Conservation (phyloP, 129 eudicot genomes). For the Oenanthe sinensis region DNA sequence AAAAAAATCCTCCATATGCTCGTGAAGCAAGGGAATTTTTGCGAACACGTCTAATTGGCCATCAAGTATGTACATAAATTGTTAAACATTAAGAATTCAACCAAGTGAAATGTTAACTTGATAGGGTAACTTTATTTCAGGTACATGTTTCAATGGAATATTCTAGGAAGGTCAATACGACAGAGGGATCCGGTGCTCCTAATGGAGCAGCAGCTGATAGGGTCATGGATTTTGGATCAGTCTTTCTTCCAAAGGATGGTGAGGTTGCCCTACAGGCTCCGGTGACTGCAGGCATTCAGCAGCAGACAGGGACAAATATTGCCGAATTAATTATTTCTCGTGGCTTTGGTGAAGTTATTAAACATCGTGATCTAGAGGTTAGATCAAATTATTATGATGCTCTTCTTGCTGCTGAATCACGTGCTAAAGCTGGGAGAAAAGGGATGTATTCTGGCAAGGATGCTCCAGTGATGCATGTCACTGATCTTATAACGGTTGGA, state of each 20-base stretch:
- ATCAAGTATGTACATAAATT: not conserved
- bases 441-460: slow-evolving; percentile 74
- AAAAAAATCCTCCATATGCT: slow-evolving; percentile 66
- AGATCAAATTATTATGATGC: slow-evolving; percentile 83
- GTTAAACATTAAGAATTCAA: too few species aligned
- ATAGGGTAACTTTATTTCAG: slow-evolving; percentile 24
- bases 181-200: slow-evolving; percentile 49
- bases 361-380: slow-evolving; percentile 88
- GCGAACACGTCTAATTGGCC: slow-evolving; percentile 22
- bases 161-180: slow-evolving; percentile 67
- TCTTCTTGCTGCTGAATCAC: slow-evolving; percentile 77
- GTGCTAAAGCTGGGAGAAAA: slow-evolving; percentile 54
- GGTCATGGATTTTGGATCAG: slow-evolving; percentile 89
- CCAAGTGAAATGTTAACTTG: too few species aligned
- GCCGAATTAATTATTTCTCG: slow-evolving; percentile 73
- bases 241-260: slow-evolving; percentile 27
- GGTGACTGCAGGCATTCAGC: slow-evolving; percentile 39
- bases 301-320: slow-evolving; percentile 49
- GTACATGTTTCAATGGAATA: slow-evolving; percentile 96
- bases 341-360: slow-evolving; percentile 63
- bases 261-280: slow-evolving; percentile 34
- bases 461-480: slow-evolving; percentile 67
- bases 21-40: slow-evolving; percentile 86
- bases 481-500: slow-evolving; percentile 71
- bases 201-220: slow-evolving; percentile 52